phyloP scores from a whole-genome alignment of 768 basidiomycete species.

The Calocera viscosa region DNA sequence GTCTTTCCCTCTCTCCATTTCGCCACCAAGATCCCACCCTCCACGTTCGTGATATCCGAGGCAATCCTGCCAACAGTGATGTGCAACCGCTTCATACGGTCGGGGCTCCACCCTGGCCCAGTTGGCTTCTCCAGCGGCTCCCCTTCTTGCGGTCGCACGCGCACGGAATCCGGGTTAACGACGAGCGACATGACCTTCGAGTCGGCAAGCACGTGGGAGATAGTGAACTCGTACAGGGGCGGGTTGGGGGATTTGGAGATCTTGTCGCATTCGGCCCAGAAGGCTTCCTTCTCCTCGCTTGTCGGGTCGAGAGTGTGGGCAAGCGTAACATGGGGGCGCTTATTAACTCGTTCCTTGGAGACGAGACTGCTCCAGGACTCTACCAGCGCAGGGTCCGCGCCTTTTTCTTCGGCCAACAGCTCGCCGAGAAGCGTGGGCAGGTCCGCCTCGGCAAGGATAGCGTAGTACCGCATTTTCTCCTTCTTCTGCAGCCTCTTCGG shows the following conservation, averaged over 20 bases:
- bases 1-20: slow-evolving; percentile 32
- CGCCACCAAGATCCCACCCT: slow-evolving; percentile 56
- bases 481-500: slow-evolving; percentile 28
- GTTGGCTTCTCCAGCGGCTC: slow-evolving; percentile 28
- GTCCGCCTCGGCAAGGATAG: slow-evolving; percentile 60
- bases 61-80: slow-evolving; percentile 72
- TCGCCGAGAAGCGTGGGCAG: slow-evolving; percentile 37
- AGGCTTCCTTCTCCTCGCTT: slow-evolving; percentile 23
- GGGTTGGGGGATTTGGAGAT: slow-evolving; percentile 32
- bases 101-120: slow-evolving; percentile 29
- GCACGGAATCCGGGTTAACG: slow-evolving; percentile 42
- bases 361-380: slow-evolving; percentile 43
- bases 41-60: slow-evolving; percentile 44
- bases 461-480: slow-evolving; percentile 52
- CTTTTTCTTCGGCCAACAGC: slow-evolving; percentile 27
- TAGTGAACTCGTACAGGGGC: slow-evolving; percentile 47
- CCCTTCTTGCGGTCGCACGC: slow-evolving; percentile 25
- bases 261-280: slow-evolving; percentile 44
- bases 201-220: slow-evolving; percentile 61
- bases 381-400: slow-evolving; percentile 25
- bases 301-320: slow-evolving; percentile 51
- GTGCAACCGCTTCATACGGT: slow-evolving; percentile 48
- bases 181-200: slow-evolving; percentile 67
- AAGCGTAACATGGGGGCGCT: slow-evolving; percentile 73
- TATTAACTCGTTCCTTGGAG: slow-evolving; percentile 36